phyloP scores from a whole-genome alignment of 1,284 basidiomycete genomes.

The Pyrrhoderma lamaoense region DNA sequence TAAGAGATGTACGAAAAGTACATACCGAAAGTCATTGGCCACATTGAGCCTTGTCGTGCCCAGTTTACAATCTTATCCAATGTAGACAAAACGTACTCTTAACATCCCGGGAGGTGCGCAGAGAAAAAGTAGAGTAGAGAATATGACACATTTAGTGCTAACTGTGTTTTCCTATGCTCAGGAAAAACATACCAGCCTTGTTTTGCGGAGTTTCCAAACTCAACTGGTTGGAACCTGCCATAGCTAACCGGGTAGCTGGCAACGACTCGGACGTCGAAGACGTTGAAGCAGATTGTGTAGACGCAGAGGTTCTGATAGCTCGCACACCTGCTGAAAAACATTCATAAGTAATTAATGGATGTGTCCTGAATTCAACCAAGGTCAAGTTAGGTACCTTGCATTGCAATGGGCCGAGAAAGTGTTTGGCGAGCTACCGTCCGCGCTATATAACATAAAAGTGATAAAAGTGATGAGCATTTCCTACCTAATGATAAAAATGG shows the following conservation, averaged over 20 bases:
- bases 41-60: constrained; percentile 97
- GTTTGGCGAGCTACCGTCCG: constrained; percentile 4
- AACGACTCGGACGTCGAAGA: constrained; percentile 46
- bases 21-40: constrained; percentile 97
- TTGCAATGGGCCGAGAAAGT: constrained; percentile 5
- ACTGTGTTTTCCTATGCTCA: background rate
- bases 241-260: constrained; percentile 51
- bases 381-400: constrained; percentile 4
- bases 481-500: background rate
- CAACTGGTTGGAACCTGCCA: constrained; percentile 74
- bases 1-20: constrained; percentile 3
- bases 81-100: constrained; percentile 95
- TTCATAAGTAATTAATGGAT: background rate
- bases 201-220: constrained; percentile 86
- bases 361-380: background rate
- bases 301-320: constrained; percentile 47
- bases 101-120: background rate
- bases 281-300: constrained; percentile 32
- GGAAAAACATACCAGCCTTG: constrained; percentile 64
- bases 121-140: constrained; percentile 4
- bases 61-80: constrained; percentile 97
- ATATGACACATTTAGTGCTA: constrained; percentile 9
- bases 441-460: constrained; percentile 2
- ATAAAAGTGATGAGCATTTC: background rate
- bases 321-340: constrained; percentile 37